Base-by-base conservation (phyloP, 345 rosid genomes). In the Populus davidiana region DNA sequence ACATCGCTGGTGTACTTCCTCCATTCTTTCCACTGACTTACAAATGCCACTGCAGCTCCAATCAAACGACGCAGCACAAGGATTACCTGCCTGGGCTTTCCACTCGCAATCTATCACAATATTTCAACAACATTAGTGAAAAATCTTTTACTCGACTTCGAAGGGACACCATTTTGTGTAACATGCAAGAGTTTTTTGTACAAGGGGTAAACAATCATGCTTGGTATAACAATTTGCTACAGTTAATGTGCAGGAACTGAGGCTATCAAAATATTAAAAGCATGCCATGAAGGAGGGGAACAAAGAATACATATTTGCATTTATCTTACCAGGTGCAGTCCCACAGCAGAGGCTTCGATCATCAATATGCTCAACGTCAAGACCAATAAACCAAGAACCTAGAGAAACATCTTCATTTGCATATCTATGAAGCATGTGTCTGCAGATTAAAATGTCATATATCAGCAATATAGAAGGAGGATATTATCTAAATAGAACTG, bases 381-480 rank as follows among this genome's bases (percentile, higher is more conserved):
- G 98, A 23, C 99, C 99, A 56, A 96, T 93, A 84, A 96, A 92
- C 99, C 99, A 96, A 36, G 99, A 87, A 76, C 99, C 98, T 33
- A 96, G 59, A 20, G 99, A 91, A 70, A 96, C 99, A 66, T 96
- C 98, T 83, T 96, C 99, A 75, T 96, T 96, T 78, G 97, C 98
- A 75, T 90, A 93, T 72, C 85, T 88, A 80, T 96, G 98, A 65
- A 96, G 95, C 80, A 96, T 83, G 79, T 88, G 86, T 85, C 99
- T 93, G 82, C 41, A 75, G 36, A 74, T 36, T 41, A 54, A 75
- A 47, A 75, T 6, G 64, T 38, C 29, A 31, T 77, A 61, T 76
- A 64, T 73, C 49, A 79, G 54, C 41, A 21, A 73, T 66, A 41
- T 29, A 41, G 17, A 72, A 56, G 35, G 9, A 56, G 44, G 31